Evolutionary conservation across 768 basidiomycete genomes (phyloP), one percentile per base, ranked within the genome.

Genomic region (Amyloporia xantha): DNA sequence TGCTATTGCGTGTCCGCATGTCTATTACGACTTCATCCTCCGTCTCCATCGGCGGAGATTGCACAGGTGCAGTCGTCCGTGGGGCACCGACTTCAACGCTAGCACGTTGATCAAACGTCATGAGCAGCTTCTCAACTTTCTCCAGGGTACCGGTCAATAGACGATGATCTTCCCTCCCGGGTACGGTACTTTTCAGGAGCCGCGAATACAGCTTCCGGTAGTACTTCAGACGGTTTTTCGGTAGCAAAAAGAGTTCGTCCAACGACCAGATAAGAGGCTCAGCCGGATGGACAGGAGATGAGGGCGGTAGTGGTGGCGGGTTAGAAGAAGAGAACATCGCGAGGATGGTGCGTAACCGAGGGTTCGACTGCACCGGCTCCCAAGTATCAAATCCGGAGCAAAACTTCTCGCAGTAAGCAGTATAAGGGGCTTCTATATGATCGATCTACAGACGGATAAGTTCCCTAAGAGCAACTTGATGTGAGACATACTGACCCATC

Each of bases 171-270:
- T 84, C 90, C 59, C 84, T 74, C 15, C 93, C 92, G 3, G 89
- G 84, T 23, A 81, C 78, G 1, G 92, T 93, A 59, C 86, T 89
- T 67, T 87, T 91, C 41, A 97, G 70, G 39, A 98, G 70, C 42
- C 86, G 80, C 44, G 78, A 75, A 62, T 98, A 98, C 1, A 98
- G 73, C 63, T 87, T 94, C 61, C 81, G 83, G 71, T 97, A 98
- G 66, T 99, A 98, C 58, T 82, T 82, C 49, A 99, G 69, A 37
- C 96, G 81, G 12, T 73, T 72, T 60, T 83, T 86, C 0, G 96
- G 96, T 7, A 98, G 76, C 11, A 86, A 68, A 70, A 99, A 99
- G 19, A 98, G 73, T 6, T 79, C 69, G 61, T 98, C 95, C 12
- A 98, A 70, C 0, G 91, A 87, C 91, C 94, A 96, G 37, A 68